phyloP scores from a whole-genome alignment of 2,329 filamentous ascomycete species.

The Aspergillus luchuensis region DNA sequence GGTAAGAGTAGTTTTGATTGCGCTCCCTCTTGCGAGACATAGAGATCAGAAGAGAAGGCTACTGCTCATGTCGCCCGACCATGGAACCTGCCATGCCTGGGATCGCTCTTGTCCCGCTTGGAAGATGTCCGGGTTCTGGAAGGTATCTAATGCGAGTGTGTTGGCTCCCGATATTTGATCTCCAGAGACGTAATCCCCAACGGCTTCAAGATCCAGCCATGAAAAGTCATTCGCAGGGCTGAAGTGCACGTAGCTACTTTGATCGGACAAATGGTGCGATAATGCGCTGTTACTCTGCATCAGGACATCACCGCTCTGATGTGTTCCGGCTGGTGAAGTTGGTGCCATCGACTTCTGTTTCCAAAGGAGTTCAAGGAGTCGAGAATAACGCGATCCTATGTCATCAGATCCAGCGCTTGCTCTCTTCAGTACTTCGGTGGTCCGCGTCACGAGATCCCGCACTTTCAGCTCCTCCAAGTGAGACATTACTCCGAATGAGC shows the following conservation, averaged over 20 bases:
- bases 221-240: slow-evolving; percentile 60
- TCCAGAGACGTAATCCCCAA: slow-evolving; percentile 59
- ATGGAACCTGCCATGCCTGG: slow-evolving; percentile 43
- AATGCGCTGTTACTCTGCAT: slow-evolving; percentile 34
- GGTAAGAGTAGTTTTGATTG: not conserved
- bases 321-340: slow-evolving; percentile 29
- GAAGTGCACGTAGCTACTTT: slow-evolving; percentile 40
- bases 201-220: slow-evolving; percentile 62
- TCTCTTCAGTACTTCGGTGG: slow-evolving; percentile 61
- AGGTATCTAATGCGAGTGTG: slow-evolving; percentile 39
- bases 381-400: slow-evolving; percentile 63
- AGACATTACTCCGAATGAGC: slow-evolving; percentile 62
- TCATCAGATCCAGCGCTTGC: slow-evolving; percentile 61
- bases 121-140: slow-evolving; percentile 37
- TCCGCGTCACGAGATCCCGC: slow-evolving; percentile 59
- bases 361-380: slow-evolving; percentile 63
- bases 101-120: slow-evolving; percentile 34
- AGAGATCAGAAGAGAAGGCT: slow-evolving; percentile 37
- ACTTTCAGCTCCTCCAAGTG: slow-evolving; percentile 58
- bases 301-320: slow-evolving; percentile 34
- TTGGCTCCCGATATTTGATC: slow-evolving; percentile 42
- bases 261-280: slow-evolving; percentile 39
- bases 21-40: not conserved
- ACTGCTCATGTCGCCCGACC: slow-evolving; percentile 44
- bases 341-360: slow-evolving; percentile 43